Conservation (phyloP, 305 asterid genomes). For the Solanum chacoense region DNA sequence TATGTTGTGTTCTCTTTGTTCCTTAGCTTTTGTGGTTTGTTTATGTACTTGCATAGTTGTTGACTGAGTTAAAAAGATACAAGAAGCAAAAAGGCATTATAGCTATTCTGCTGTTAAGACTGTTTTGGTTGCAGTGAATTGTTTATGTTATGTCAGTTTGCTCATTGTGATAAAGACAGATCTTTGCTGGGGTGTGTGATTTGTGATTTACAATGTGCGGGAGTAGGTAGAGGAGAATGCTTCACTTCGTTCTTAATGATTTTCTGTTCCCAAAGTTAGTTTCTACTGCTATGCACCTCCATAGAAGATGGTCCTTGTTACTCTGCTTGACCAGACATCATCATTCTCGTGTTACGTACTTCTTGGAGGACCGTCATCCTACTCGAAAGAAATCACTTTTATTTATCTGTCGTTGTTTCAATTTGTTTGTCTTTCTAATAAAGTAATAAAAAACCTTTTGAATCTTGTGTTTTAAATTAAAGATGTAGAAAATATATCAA, state of each 20-base stretch:
- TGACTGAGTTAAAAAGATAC: background rate
- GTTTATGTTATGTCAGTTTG: slow-evolving; percentile 47
- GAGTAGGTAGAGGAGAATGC: slow-evolving; percentile 6
- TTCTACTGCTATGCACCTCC: slow-evolving; percentile 27
- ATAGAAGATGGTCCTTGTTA: slow-evolving; percentile 43
- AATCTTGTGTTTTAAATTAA: background rate
- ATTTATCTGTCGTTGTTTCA: background rate
- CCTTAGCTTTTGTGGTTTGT: background rate
- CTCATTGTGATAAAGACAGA: slow-evolving; percentile 41
- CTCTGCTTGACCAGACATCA: slow-evolving; percentile 10
- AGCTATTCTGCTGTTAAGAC: slow-evolving; percentile 19
- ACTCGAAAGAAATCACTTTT: background rate
- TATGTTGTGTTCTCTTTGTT: background rate
- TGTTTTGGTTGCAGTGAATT: slow-evolving; percentile 52
- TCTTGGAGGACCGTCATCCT: slow-evolving; percentile 9
- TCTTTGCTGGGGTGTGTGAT: slow-evolving; percentile 41
- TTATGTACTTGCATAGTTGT: background rate
- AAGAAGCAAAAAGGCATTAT: slow-evolving; percentile 17
- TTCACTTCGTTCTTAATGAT: slow-evolving; percentile 17
- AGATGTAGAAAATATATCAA: background rate
- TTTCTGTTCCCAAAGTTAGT: slow-evolving; percentile 28
- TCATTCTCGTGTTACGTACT: slow-evolving; percentile 23
- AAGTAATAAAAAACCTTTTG: background rate
- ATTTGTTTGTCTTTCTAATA: background rate
- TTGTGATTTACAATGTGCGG: slow-evolving; percentile 40